Evolutionary conservation across 2,329 filamentous ascomycete genomes (phyloP).

Genomic region (Blumeriella jaapii): DNA sequence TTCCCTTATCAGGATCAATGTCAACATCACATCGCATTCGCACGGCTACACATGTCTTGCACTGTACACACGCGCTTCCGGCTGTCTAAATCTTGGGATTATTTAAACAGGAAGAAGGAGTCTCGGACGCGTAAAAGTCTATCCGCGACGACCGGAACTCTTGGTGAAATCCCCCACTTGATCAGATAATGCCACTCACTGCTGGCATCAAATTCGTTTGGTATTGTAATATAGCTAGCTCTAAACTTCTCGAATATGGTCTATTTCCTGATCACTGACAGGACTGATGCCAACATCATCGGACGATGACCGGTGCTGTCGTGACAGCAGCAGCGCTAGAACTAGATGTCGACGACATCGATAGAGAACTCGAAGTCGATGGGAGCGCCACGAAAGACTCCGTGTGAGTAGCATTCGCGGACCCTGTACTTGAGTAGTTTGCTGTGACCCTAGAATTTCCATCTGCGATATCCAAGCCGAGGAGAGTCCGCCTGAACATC

Average conservation of each 20-base stretch:
- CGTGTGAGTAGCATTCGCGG: slow-evolving; percentile 16
- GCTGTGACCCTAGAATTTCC: slow-evolving; percentile 26
- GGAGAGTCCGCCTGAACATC: slow-evolving; percentile 23
- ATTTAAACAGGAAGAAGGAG: no score
- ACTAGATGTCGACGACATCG: not conserved
- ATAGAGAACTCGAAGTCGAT: slow-evolving; percentile 6
- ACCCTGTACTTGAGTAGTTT: slow-evolving; percentile 16
- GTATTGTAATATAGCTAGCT: no score
- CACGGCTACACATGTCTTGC: slow-evolving; percentile 9
- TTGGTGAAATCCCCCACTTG: no score
- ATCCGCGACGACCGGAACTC: no score
- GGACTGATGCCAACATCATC: not conserved
- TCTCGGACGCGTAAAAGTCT: no score
- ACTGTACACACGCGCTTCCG: no score
- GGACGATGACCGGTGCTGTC: slow-evolving; percentile 2
- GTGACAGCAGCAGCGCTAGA: slow-evolving; percentile 3
- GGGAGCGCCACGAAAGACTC: slow-evolving; percentile 15
- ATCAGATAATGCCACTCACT: no score
- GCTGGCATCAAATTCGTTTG: no score
- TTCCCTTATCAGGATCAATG: slow-evolving; percentile 4
- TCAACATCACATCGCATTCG: slow-evolving; percentile 8
- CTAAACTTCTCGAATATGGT: no score
- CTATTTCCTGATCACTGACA: no score
- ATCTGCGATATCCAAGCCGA: slow-evolving; percentile 30
- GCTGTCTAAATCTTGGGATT: no score